Base-by-base conservation (phyloP, 2,329 filamentous ascomycete genomes). In the Fusarium subglutinans region DNA sequence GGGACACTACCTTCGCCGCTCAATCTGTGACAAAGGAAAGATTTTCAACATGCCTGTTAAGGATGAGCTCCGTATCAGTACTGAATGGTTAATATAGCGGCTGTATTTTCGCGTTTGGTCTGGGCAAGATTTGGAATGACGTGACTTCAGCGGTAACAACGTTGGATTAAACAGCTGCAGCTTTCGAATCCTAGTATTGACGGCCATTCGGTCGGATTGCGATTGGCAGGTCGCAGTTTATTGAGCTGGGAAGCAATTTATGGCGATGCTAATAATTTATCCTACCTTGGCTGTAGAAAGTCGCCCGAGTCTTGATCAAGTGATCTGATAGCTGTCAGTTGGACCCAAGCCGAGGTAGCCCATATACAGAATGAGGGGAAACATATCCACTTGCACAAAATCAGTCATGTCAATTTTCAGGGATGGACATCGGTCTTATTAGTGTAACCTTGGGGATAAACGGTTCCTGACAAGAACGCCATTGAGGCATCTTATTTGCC, bases 31-130 rank as follows among this genome's bases (percentile, higher is more conserved):
- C 13, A 20, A 28, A 48, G 45, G 9, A 48, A 22, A 26, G 8
- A 4, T 5, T 20, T 26, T 14, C 8, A 20, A 22, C 26, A 11
- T 13, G 6, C 4, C 11, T 15, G 14, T 28, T 4, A 3, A 22
- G 18, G 20, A 28, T 15, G 4, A 15, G 4, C 6, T 15, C 13
- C 20, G 26, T 22, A 15, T 22, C 4, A 28, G 26, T 11, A n/a
- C 14, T 2, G 14, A n/a, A 14, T 18, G 20, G 5, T 5, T 1
- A 30, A 8, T 0, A 17, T 5, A 30, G 6, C 5, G 11, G 28
- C 20, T 30, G 11, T 50, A 15, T 14, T 12, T 10, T 50, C 14
- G 47, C 13, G 13, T 48, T 48, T 6, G 13, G 12, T 15, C 13
- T 22, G 8, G 45, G 13, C 45, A 17, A 30, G 26, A 17, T 30